Evolutionary conservation across 768 basidiomycete species (phyloP).

Genomic region (Pisolithus sp.): DNA sequence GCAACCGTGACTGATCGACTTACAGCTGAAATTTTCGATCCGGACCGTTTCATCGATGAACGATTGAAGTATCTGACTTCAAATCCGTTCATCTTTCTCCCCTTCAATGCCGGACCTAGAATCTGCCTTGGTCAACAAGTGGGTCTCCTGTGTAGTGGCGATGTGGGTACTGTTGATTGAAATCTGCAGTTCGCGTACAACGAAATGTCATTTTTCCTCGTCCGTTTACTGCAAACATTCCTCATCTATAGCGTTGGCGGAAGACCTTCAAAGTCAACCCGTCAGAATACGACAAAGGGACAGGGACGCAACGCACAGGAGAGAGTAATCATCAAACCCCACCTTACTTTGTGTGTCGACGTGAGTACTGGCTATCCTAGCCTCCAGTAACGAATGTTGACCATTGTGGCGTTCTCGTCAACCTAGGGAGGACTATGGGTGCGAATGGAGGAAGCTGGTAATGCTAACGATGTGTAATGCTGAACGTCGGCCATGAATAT

Average conservation of each 20-base stretch:
- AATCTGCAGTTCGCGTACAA: slow-evolving; percentile 54
- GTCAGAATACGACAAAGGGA: slow-evolving; percentile 34
- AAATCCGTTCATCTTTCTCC: slow-evolving; percentile 47
- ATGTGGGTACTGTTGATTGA: background rate
- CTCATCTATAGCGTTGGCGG: slow-evolving; percentile 37
- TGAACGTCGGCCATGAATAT: no score
- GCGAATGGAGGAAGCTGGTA: no score
- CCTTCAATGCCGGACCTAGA: slow-evolving; percentile 35
- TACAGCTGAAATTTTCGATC: slow-evolving; percentile 53
- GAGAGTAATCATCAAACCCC: slow-evolving; percentile 37
- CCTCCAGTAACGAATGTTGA: no score
- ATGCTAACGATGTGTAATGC: no score
- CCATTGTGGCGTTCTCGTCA: no score
- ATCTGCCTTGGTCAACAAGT: slow-evolving; percentile 36
- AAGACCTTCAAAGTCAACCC: slow-evolving; percentile 40
- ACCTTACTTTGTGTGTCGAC: slow-evolving; percentile 49
- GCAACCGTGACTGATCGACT: background rate
- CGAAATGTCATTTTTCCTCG: slow-evolving; percentile 57
- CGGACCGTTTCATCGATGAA: slow-evolving; percentile 61
- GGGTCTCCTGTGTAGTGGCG: background rate
- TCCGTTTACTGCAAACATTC: slow-evolving; percentile 53
- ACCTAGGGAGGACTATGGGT: no score
- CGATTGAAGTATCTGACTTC: slow-evolving; percentile 49
- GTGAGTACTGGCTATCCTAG: slow-evolving; percentile 22
- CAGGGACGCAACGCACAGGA: slow-evolving; percentile 37